A percentile compares a stretch with the other conserved stretches of the same genome.
These are phyloP conservation scores for Parmelia sp. DNA, from an alignment of 495 filamentous ascomycete species.

Conservation along the genomic window DNA sequence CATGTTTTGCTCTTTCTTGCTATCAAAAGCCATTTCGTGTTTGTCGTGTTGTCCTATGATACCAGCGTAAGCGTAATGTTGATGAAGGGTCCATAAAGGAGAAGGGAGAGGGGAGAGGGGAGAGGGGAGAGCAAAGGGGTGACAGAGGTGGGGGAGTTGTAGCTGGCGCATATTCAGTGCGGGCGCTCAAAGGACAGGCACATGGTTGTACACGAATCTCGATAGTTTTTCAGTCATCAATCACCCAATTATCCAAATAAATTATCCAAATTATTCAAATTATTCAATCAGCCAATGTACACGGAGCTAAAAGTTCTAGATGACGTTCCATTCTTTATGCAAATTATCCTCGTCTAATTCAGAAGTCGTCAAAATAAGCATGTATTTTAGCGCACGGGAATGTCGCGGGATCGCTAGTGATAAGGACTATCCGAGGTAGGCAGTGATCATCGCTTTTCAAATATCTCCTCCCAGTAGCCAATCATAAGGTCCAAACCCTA, in stretches of 20 bases:
- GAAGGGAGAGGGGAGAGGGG: neutral
- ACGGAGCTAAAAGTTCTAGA: neutral
- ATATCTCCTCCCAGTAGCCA: neutral
- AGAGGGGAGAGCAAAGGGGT: neutral
- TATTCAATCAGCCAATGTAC: too few species aligned
- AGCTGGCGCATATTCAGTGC: constrained; percentile 2
- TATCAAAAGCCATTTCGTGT: constrained; percentile 13
- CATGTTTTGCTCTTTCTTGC: constrained; percentile 15
- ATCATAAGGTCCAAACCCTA: neutral
- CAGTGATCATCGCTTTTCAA: constrained; percentile 2
- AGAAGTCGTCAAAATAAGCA: constrained; percentile 15
- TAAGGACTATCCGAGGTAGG: neutral
- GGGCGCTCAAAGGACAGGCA: neutral
- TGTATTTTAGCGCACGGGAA: neutral
- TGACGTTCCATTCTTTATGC: neutral
- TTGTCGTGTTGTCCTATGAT: neutral
- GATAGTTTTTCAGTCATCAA: constrained; percentile 5
- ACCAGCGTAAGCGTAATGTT: constrained; percentile 12
- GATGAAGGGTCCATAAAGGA: constrained; percentile 5
- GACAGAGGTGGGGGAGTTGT: neutral
- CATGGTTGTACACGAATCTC: constrained; percentile 17
- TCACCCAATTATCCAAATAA: neutral
- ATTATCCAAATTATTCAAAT: too few species aligned
- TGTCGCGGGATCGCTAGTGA: neutral
- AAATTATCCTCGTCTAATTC: neutral